Percentiles rank a stretch among this genome's conserved stretches.
phyloP scores from a whole-genome alignment of 768 basidiomycete species.

The Termitomyces sp. region DNA sequence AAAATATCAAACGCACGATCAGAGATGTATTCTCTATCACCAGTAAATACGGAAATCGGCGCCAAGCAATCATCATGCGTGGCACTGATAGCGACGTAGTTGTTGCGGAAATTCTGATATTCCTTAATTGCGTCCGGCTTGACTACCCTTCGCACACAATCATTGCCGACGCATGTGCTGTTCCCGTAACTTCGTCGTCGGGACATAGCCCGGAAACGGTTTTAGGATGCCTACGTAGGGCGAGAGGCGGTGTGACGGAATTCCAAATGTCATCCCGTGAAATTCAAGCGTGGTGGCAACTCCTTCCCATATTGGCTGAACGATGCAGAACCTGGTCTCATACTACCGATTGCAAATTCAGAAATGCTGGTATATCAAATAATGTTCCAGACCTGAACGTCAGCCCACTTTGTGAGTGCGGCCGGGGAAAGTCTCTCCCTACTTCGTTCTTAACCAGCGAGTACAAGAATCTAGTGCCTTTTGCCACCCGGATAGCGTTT shows the following conservation, averaged over 20 bases:
- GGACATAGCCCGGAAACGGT: neutral
- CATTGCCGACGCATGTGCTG: constrained; percentile 42
- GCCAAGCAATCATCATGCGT: constrained; percentile 15
- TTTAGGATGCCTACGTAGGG: neutral
- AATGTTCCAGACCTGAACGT: constrained; percentile 24
- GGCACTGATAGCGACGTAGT: constrained; percentile 10
- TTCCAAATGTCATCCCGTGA: constrained; percentile 14
- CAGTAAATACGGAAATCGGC: neutral
- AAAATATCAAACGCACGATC: constrained; percentile 5
- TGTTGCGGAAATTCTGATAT: constrained; percentile 33
- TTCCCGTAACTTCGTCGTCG: constrained; percentile 25
- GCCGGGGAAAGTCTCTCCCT: constrained; percentile 37
- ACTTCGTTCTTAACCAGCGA: constrained; percentile 25
- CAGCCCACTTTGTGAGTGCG: constrained; percentile 48
- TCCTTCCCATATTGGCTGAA: constrained; percentile 45
- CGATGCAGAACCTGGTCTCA: constrained; percentile 52
- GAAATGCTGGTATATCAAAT: constrained; percentile 28
- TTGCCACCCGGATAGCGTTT: constrained; percentile 44
- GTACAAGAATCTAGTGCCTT: constrained; percentile 36
- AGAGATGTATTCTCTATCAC: neutral
- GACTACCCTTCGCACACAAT: constrained; percentile 46
- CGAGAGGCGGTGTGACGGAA: neutral
- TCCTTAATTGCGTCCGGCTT: constrained; percentile 38
- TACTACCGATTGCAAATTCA: constrained; percentile 41
- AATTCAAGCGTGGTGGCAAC: constrained; percentile 39